A percentile compares a stretch with the other conserved stretches of the same genome.
phyloP scores from a whole-genome alignment of 805 yeast species.

The Tetrapisispora fleetii region DNA sequence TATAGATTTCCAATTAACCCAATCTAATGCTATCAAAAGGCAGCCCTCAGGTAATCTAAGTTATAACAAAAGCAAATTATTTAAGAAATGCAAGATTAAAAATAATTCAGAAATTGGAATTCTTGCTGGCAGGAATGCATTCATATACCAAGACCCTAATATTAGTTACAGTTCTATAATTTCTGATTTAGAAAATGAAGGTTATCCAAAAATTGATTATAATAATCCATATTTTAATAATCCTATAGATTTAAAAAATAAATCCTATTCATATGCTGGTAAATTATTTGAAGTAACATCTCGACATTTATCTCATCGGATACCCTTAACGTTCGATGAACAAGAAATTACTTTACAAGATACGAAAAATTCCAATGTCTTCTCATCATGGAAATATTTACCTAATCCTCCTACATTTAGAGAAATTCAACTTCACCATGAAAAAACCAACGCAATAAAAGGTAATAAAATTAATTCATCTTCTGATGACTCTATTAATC shows the following conservation, averaged over 20 bases:
- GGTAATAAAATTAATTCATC: neutral
- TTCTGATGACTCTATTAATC: conserved; percentile 5
- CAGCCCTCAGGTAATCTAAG: neutral
- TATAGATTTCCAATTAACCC: conserved; percentile 16
- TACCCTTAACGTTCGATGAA: conserved; percentile 20
- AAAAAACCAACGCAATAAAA: neutral
- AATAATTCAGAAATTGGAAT: neutral
- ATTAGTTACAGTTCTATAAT: conserved; percentile 29
- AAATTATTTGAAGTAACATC: conserved; percentile 44
- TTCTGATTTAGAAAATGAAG: conserved; percentile 38
- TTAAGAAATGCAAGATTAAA: neutral
- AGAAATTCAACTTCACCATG: conserved; percentile 27
- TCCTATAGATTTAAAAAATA: conserved; percentile 39
- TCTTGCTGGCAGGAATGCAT: neutral
- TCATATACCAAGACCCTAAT: conserved; percentile 10
- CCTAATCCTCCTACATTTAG: conserved; percentile 39
- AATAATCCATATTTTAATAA: conserved; percentile 55
- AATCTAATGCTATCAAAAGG: conserved; percentile 14
- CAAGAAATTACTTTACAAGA: conserved; percentile 7
- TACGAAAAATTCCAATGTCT: conserved; percentile 1
- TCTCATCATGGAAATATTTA: conserved; percentile 37
- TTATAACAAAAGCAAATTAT: neutral
- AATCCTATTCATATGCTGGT: conserved; percentile 60
- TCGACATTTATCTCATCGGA: conserved; percentile 27
- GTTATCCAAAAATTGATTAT: conserved; percentile 44